Conservation (phyloP, 2,329 filamentous ascomycete species). For the Colletotrichum phormii region DNA sequence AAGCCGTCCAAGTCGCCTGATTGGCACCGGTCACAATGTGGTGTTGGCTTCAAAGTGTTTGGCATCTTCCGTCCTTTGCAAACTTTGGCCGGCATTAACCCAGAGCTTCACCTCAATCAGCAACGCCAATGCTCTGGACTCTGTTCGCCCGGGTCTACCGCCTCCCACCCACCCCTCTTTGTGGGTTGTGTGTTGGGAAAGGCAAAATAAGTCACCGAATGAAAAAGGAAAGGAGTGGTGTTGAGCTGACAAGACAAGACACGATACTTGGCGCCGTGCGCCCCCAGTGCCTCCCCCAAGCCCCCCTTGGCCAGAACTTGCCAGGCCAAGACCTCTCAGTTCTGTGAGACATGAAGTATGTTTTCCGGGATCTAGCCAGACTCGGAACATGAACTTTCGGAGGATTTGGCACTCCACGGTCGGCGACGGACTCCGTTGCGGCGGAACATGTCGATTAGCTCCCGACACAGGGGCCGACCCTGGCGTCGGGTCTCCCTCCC, state of each 20-base stretch:
- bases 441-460: constrained; percentile 29
- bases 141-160: background rate
- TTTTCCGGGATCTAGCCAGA: constrained; percentile 10
- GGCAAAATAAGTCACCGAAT: background rate
- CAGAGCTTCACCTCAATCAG: constrained; percentile 31
- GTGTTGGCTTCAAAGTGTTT: constrained; percentile 7
- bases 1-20: constrained; percentile 11
- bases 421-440: constrained; percentile 32
- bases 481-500: constrained; percentile 7
- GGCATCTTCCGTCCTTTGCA: constrained; percentile 17
- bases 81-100: constrained; percentile 34
- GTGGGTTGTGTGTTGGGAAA: background rate
- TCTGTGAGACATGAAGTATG: constrained; percentile 9
- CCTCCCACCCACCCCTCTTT: background rate
- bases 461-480: constrained; percentile 26
- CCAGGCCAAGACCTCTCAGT: constrained; percentile 19
- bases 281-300: no score
- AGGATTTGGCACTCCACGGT: constrained; percentile 26
- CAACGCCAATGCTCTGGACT: constrained; percentile 23
- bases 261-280: background rate
- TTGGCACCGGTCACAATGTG: constrained; percentile 23
- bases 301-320: background rate
- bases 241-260: constrained; percentile 6
- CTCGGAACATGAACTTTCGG: constrained; percentile 19
- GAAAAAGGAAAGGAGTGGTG: background rate